Base-by-base conservation (phyloP, 495 filamentous ascomycete genomes). In the Wilcoxina mikolae region DNA sequence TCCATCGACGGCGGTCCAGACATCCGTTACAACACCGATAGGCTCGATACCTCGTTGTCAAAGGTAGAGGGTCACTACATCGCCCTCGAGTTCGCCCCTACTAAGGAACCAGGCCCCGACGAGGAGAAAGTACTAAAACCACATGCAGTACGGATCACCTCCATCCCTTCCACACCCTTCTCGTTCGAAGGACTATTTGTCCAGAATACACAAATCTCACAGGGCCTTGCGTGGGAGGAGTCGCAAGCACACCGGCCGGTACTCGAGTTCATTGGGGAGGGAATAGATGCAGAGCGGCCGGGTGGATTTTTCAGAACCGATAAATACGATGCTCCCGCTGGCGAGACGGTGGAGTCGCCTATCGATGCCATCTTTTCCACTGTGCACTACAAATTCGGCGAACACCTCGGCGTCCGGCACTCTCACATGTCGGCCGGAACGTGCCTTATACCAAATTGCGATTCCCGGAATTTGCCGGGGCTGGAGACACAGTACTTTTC, bases 251-350 rank as follows among this genome's bases (percentile, higher is more conserved):
- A 20, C 7, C 56, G 58, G 9, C 11, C 57, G n/a, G 35, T 49
- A 10, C 46, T 63, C 11, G 60, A 63, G 52, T 63, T 63, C 33
- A 60, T 63, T 42, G 59, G 59, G 3, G 57, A 56, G 28, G 59
- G 57, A 22, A 58, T 56, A 15, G 58, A 63, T 26, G 42, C 58
- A 3, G 56, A 56, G 28, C 51, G 58, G 11, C 26, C 42, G 26
- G 47, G 46, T 11, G 52, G 56, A 0, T 51, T 54, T n/a, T 59
- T 52, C 46, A 29, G 53, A 9, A 22, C 35, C 2, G 51, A 43
- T 10, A 12, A 28, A 20, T 45, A 43, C 54, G 24, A 12, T 23
- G 20, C 54, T 7, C 46, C 45, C n/a, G 17, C 18, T 2, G 45
- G 27, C 46, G 31, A 22, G 17, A 12, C 46, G 20, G 27, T 28